Evolutionary conservation across 148 eudicot genomes (phyloP).

Genomic region (Camellia japonica): DNA sequence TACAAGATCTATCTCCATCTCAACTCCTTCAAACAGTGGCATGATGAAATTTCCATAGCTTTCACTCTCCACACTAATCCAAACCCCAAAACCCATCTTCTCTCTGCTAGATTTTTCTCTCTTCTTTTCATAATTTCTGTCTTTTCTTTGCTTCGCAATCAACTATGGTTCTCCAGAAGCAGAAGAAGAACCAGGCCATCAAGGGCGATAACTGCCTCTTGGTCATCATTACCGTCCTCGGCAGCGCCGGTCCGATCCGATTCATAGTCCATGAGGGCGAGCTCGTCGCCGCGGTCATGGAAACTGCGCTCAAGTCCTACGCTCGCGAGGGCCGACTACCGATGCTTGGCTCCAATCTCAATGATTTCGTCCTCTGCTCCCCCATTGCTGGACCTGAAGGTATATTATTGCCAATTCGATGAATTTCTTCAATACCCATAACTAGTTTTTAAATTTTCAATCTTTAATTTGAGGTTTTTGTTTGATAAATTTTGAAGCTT

Average conservation of each 20-base stretch:
- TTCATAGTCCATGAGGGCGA: conserved; percentile 39
- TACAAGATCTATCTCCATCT: too few relatives aligned
- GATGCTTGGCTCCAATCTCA: conserved; percentile 33
- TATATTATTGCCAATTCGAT: conserved; percentile 5
- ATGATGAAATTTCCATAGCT: too few relatives aligned
- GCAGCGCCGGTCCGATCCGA: conserved; percentile 49
- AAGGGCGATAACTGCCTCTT: conserved; percentile 24
- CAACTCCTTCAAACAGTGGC: too few relatives aligned
- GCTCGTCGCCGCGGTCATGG: conserved; percentile 23
- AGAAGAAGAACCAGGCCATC: conserved; percentile 38
- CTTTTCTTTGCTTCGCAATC: not conserved
- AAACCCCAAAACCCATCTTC: not conserved
- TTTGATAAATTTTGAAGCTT: conserved; percentile 25
- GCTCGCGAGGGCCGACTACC: conserved; percentile 13
- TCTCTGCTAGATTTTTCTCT: not conserved
- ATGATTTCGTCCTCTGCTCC: conserved; percentile 32
- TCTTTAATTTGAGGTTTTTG: not conserved
- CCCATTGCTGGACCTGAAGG: conserved; percentile 35
- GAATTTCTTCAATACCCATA: not conserved
- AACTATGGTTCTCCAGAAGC: conserved; percentile 40
- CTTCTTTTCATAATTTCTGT: not conserved
- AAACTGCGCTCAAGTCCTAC: conserved; percentile 29
- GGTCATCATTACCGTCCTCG: conserved; percentile 35
- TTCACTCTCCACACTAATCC: not conserved
- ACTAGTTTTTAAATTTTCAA: not conserved